Conservation (phyloP, 208 protist genomes). For the Acanthamoeba triangularis region DNA sequence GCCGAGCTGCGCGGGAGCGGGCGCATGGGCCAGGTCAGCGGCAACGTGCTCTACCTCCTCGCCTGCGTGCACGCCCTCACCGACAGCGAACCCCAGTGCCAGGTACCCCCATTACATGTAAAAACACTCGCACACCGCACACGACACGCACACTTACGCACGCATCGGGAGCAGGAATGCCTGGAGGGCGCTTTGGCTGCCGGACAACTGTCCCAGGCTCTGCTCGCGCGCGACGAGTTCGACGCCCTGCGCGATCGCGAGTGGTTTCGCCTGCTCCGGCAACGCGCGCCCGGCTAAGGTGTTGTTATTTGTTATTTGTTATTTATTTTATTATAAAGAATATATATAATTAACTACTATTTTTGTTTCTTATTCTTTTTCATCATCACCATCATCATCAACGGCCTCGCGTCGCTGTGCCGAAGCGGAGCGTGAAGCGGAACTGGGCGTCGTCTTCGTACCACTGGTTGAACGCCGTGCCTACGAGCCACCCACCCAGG, state of each 20-base stretch:
- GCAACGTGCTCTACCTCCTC: neutral
- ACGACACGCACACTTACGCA: neutral
- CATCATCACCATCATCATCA: no score
- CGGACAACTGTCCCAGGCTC: neutral
- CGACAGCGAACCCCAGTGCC: neutral
- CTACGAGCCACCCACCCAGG: neutral
- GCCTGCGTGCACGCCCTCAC: neutral
- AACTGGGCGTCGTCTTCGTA: constrained; percentile 24
- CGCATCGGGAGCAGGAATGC: neutral
- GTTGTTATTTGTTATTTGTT: neutral
- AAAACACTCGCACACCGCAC: no score
- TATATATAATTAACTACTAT: neutral
- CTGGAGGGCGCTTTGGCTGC: neutral
- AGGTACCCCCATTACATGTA: neutral
- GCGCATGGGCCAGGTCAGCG: neutral
- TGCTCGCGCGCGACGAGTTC: neutral
- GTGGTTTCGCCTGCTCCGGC: neutral
- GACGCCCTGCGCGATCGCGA: neutral
- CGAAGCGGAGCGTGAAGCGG: neutral
- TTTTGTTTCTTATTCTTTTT: no score
- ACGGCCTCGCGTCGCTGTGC: no score
- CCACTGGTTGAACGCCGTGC: constrained; percentile 7
- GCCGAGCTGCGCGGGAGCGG: neutral
- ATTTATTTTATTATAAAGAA: neutral
- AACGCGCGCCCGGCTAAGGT: neutral